Conservation (phyloP, 495 filamentous ascomycete genomes). For the Aspergillus leporis region DNA sequence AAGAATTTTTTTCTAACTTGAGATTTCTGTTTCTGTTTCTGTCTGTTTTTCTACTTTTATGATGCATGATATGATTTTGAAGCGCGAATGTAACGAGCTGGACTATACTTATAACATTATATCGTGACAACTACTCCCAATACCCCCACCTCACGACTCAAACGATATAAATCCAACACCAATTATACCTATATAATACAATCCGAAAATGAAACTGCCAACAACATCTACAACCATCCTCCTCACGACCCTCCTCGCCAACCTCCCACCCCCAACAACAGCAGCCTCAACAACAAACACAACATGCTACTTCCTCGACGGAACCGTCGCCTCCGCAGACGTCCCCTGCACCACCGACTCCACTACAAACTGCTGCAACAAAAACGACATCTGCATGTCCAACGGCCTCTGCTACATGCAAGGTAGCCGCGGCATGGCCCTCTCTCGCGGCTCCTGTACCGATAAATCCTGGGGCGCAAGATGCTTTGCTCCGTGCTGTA, state of each 20-base stretch:
- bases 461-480: not conserved
- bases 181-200: not conserved
- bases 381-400: slow-evolving; percentile 12
- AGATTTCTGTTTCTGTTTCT: too few relatives aligned
- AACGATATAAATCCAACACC: not conserved
- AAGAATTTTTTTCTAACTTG: too few relatives aligned
- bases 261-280: too few relatives aligned
- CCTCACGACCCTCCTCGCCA: not conserved
- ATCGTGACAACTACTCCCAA: not conserved
- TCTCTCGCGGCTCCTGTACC: not conserved
- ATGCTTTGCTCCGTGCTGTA: slow-evolving; percentile 1
- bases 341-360: slow-evolving; percentile 11
- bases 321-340: slow-evolving; percentile 5
- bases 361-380: slow-evolving; percentile 15
- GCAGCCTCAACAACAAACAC: not conserved
- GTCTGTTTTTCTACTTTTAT: too few relatives aligned
- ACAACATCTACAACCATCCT: not conserved
- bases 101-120: too few relatives aligned
- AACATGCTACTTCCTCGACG: slow-evolving; percentile 14
- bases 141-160: not conserved
- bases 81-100: too few relatives aligned
- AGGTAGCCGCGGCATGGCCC: not conserved
- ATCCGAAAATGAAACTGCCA: not conserved
- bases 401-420: slow-evolving; percentile 17
- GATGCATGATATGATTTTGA: too few relatives aligned